Base-by-base conservation (phyloP, 129 eudicot species). In the Saussurea involucrata region DNA sequence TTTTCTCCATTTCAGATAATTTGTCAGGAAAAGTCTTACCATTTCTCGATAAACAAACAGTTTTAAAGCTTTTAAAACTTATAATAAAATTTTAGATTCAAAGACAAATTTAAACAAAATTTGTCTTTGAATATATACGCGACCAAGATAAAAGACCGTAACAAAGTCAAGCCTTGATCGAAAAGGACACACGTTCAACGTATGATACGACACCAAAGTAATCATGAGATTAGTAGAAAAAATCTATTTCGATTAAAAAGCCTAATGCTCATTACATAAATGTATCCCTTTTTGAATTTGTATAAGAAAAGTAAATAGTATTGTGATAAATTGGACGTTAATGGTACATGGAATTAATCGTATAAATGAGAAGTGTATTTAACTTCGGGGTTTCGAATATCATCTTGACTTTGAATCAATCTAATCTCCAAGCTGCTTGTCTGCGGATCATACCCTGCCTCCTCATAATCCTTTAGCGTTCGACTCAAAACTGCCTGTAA, bases 391-490 rank as follows among this genome's bases (percentile, higher is more conserved):
- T 89, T 82, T 74, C 97, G 92, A 71, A 95, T 88, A 78, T 87
- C 92, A 68, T 88, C 98, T 66, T 86, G 97, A 75, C 98, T 95
- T 80, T 95, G 97, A 33, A 95, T 89, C 83, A 95, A 80, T 57
- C 98, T 90, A 82, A 95, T 95, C 84, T 95, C 98, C 88, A 95
- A 87, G 84, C 98, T 92, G 88, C 98, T 91, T 11, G 97, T 86
- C 75, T 85, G 84, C 33, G 90, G 88, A 80, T 89, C 90, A 75
- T 87, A 92, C 42, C 98, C 98, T 10, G 83, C 97, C 77, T 44
- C 75, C 76, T 83, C 82, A 75, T 95, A 95, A 78, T 95, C 98
- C 55, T 82, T 69, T 15, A 95, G 27, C 13, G 98, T 95, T 86
- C 96, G 83, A 58, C 31, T 73, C 72, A 95, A 75, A 84, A 95